A percentile compares a stretch with the other conserved stretches of the same genome.
phyloP scores from a whole-genome alignment of 306 rosid genomes.

The Cucumis cinereus region DNA sequence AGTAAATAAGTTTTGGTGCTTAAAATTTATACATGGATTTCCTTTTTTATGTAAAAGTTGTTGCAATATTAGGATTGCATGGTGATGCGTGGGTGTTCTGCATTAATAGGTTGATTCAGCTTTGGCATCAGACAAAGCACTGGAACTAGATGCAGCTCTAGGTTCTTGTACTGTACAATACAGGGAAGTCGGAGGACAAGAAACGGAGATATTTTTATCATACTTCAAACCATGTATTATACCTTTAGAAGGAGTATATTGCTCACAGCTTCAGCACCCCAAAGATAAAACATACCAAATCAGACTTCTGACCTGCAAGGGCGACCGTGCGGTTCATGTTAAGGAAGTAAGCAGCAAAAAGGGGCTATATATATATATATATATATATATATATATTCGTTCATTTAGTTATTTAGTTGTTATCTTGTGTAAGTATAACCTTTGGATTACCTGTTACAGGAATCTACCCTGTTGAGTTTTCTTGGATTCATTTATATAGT shows the following conservation, averaged over 20 bases:
- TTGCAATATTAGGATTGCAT: background rate
- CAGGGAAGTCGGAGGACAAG: constrained; percentile 81
- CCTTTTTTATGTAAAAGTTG: background rate
- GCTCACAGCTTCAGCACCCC: constrained; percentile 38
- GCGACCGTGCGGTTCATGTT: constrained; percentile 79
- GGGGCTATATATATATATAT: background rate
- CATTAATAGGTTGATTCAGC: constrained; percentile 58
- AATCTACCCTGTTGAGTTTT: background rate
- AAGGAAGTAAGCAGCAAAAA: constrained; percentile 53
- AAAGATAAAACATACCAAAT: constrained; percentile 51
- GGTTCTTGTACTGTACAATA: constrained; percentile 95
- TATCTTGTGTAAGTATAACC: background rate
- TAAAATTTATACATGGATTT: background rate
- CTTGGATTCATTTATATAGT: background rate
- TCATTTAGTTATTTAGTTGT: background rate
- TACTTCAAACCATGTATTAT: constrained; percentile 85
- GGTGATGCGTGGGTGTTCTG: background rate
- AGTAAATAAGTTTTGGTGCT: background rate
- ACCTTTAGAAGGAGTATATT: constrained; percentile 68
- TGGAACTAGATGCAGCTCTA: constrained; percentile 80
- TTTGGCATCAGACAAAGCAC: constrained; percentile 85
- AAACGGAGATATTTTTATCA: constrained; percentile 70
- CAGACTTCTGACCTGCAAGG: constrained; percentile 70
- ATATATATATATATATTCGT: background rate
- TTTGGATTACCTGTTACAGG: background rate